phyloP scores from a whole-genome alignment of 768 basidiomycete species.

The Mycena epipterygia region DNA sequence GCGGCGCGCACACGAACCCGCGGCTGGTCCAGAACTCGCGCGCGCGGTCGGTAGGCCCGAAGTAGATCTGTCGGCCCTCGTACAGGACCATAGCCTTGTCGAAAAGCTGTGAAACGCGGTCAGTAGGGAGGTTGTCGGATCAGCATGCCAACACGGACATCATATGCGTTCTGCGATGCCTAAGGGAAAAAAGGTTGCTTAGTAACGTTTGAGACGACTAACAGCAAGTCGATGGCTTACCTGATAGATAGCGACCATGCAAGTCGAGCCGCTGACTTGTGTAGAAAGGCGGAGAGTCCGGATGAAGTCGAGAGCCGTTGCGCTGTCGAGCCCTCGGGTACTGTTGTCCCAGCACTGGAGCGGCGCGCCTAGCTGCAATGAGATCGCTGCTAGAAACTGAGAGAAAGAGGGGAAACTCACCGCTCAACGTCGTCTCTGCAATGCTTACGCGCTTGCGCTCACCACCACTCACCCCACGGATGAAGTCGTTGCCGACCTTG shows the following conservation, averaged over 20 bases:
- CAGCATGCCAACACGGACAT: slow-evolving; percentile 38
- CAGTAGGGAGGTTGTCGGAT: neutral
- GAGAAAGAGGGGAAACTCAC: slow-evolving; percentile 36
- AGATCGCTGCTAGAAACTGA: neutral
- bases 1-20: slow-evolving; percentile 60
- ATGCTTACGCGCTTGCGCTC: slow-evolving; percentile 76
- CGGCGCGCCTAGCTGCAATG: slow-evolving; percentile 34
- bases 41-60: slow-evolving; percentile 55
- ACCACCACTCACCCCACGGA: slow-evolving; percentile 69
- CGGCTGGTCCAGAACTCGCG: slow-evolving; percentile 59
- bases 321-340: slow-evolving; percentile 43
- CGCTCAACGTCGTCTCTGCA: slow-evolving; percentile 61
- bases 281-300: slow-evolving; percentile 56
- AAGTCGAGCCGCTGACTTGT: slow-evolving; percentile 55
- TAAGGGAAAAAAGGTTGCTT: neutral
- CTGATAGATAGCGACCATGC: slow-evolving; percentile 61
- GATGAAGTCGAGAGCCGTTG: slow-evolving; percentile 61
- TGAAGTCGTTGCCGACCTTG: slow-evolving; percentile 71
- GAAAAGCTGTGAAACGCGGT: slow-evolving; percentile 43
- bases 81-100: slow-evolving; percentile 63
- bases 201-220: neutral
- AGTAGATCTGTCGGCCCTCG: slow-evolving; percentile 64
- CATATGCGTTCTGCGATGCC: slow-evolving; percentile 55
- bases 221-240: neutral
- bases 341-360: slow-evolving; percentile 66